Base-by-base conservation (phyloP, 306 rosid species). In the Acacia melanoxylon region DNA sequence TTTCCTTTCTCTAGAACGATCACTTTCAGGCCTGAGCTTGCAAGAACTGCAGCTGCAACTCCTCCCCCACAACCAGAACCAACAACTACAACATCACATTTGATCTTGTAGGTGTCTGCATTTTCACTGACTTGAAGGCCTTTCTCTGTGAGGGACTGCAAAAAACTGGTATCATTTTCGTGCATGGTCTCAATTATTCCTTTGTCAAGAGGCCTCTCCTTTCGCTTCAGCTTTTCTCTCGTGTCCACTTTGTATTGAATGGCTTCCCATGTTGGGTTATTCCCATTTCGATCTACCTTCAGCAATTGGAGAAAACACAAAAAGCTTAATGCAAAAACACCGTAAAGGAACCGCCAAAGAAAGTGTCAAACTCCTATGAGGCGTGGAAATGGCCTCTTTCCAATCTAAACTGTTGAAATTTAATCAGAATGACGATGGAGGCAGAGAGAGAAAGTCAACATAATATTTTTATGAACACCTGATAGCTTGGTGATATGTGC, bases 1-100 rank as follows among this genome's bases (percentile, higher is more conserved):
- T 92, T 91, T 62, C 99, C 99, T 83, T 92, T 93, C 87, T 95
- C 99, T 27, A 95, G 84, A 73, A 95, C 78, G 0, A 93, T 42
- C 51, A 95, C 99, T 85, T 95, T 95, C 27, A 83, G 85, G 73
- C 99, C 99, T 0, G 98, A 85, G 41, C 88, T 84, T 72, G 98
- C 98, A 56, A 95, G 95, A 77, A 92, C 85, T 40, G 97, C 98
- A 20, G 99, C 99, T 33, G 99, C 99, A 82, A 95, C 98, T 74
- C 99, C 98, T 63, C 99, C 99, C 0, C 99, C 97, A 6, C 98
- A 87, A 68, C 99, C 99, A 7, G 99, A 95, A 52, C 99, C 98
- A 3, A 92, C 90, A 59, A 95, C 63, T 27, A 91, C 95, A 65
- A 83, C 94, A 80, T 95, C 99, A 74, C 99, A 95, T 86, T 91